A percentile compares a stretch with the other conserved stretches of the same genome.
phyloP scores from a whole-genome alignment of 345 rosid genomes.

The Hevea brasiliensis region DNA sequence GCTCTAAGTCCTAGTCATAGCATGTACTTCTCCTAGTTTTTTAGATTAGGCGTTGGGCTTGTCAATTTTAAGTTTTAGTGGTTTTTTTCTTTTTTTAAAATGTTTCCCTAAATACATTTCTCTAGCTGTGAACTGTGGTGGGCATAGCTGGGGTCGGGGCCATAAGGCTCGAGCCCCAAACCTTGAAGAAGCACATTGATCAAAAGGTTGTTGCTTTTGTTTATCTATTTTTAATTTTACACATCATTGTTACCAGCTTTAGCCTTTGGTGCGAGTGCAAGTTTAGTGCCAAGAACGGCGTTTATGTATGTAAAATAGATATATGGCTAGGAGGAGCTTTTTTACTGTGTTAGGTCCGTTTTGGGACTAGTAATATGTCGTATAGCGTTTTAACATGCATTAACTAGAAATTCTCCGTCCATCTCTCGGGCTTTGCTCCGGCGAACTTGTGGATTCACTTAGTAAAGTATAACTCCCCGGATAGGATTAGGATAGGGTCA shows the following conservation, averaged over 20 bases:
- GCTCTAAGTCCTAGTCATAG: conserved; percentile 31
- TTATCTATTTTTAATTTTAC: too few relatives aligned
- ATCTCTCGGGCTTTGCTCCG: too few relatives aligned
- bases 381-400: neutral
- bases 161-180: conserved; percentile 34
- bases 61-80: neutral
- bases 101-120: too few relatives aligned
- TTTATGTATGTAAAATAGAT: conserved; percentile 7
- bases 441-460: too few relatives aligned
- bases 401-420: neutral
- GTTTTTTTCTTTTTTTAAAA: too few relatives aligned
- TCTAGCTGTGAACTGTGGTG: too few relatives aligned
- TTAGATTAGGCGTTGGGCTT: neutral
- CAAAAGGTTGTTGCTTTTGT: conserved; percentile 17
- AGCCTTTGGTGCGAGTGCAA: conserved; percentile 10
- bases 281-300: conserved; percentile 29
- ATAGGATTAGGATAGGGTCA: too few relatives aligned
- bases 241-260: neutral
- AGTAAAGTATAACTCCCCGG: too few relatives aligned
- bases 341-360: neutral
- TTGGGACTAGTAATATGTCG: neutral
- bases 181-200: conserved; percentile 30
- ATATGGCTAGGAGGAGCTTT: neutral
- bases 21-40: too few relatives aligned
- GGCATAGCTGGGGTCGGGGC: too few relatives aligned